A percentile compares a stretch with the other conserved stretches of the same genome.
Conservation (phyloP, 257 asterid genomes). For the Solanum microdontum region DNA sequence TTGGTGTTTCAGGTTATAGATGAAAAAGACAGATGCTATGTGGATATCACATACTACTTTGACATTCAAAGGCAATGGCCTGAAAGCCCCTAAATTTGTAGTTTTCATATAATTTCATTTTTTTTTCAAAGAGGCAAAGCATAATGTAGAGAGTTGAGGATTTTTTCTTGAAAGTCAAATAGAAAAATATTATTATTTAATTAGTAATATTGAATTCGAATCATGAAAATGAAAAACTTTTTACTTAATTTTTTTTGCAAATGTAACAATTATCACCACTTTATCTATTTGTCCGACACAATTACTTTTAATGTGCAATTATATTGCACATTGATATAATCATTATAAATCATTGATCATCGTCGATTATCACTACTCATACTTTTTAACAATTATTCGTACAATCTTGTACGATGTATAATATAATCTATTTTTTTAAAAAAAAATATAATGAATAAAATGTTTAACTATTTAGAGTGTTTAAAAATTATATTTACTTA, state of each 20-base stretch:
- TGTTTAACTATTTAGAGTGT: not conserved
- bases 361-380: too few relatives aligned
- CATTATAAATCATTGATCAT: not conserved
- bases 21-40: slow-evolving; percentile 24
- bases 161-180: not conserved
- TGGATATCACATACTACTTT: slow-evolving; percentile 43
- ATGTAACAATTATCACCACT: not conserved
- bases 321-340: not conserved
- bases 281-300: not conserved
- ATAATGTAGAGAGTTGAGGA: not conserved
- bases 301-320: not conserved
- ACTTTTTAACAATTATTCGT: not conserved
- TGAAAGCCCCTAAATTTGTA: not conserved
- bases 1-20: slow-evolving; percentile 26
- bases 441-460: not conserved
- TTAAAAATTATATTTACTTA: not conserved
- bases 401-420: not conserved
- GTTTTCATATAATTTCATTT: not conserved
- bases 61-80: slow-evolving; percentile 47
- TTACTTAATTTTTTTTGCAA: not conserved
- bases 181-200: not conserved
- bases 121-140: not conserved
- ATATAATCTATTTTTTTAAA: not conserved
- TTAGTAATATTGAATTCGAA: not conserved
- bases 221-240: not conserved